Evolutionary conservation across 2,329 filamentous ascomycete species (phyloP), one percentile per base, ranked within the genome.

Genomic region (Diaporthe longicolla): DNA sequence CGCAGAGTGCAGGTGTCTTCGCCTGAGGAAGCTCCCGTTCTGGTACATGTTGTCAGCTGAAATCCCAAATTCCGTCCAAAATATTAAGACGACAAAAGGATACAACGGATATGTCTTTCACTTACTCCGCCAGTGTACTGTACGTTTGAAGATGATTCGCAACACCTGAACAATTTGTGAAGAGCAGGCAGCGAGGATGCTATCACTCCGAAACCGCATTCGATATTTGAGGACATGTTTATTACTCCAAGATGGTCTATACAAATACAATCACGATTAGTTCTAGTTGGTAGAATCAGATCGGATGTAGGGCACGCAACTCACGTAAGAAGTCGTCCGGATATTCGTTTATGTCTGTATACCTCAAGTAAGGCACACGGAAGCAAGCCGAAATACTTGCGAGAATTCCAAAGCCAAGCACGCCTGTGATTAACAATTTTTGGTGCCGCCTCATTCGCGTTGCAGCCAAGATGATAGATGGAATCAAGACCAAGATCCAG

Each of bases 141-240:
- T 6, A 32, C 29, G 29, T 37, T 32, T 3, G 9, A 8, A 19
- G 29, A 24, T 9, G 45, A 35, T 13, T 52, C 43, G 32, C 29
- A 37, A 37, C 61, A 66, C 13, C 29, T 37, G 45, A 37, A 52
- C 21, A 52, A 4, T 1, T 1, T 66, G 61, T 19, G 29, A 13
- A 66, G 45, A 26, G 45, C 13, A 19, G 43, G 45, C 21, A 66
- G 24, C 19, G 45, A 66, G 29, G 45, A 66, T 13, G 29, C 61
- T n/a, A 66, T 66, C 21, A 52, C 45, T 37, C 61, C 61, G 6
- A 66, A 29, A n/a, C 61, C 61, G 45, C 61, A 66, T 52, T 66
- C 61, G 29, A 66, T 26, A 26, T 66, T 66, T 17, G 61, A 52
- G 9, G 45, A 52, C 17, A 66, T 35, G 21, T 66, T 66, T 13